Evolutionary conservation across 176 grass and related monocot species (phyloP).

Genomic region (Elaeis guineensis): DNA sequence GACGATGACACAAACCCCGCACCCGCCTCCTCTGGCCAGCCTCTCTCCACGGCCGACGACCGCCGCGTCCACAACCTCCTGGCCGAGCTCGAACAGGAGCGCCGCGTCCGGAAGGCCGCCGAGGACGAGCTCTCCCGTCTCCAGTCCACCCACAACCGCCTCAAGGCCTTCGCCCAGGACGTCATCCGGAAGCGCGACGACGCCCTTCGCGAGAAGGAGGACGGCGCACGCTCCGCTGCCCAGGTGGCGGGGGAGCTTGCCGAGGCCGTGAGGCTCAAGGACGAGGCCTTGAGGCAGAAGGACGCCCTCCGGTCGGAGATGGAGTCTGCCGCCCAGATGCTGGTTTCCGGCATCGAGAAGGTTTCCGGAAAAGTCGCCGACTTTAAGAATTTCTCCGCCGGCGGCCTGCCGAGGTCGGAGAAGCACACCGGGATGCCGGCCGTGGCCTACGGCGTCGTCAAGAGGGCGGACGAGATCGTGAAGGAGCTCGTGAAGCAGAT

Average conservation of each 20-base stretch:
- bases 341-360: conserved; percentile 67
- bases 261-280: neutral
- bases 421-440: conserved; percentile 82
- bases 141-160: conserved; percentile 40
- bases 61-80: conserved; percentile 44
- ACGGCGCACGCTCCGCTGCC: conserved; percentile 8
- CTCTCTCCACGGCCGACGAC: neutral
- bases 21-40: neutral
- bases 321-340: conserved; percentile 75
- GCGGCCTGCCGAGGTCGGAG: conserved; percentile 60
- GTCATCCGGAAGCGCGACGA: conserved; percentile 73
- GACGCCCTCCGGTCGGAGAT: conserved; percentile 50
- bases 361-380: conserved; percentile 64
- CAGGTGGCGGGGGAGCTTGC: conserved; percentile 6
- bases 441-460: conserved; percentile 75
- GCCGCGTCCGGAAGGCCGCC: conserved; percentile 37
- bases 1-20: conserved; percentile 27
- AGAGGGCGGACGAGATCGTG: conserved; percentile 84
- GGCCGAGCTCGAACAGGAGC: conserved; percentile 67
- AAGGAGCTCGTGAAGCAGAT: conserved; percentile 76
- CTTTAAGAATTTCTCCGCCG: conserved; percentile 25
- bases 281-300: conserved; percentile 24
- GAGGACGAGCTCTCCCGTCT: conserved; percentile 31
- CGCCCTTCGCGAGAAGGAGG: conserved; percentile 14
- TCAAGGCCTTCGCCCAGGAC: conserved; percentile 58